Conservation (phyloP, 2,329 filamentous ascomycete genomes). For the Periconia sp. region DNA sequence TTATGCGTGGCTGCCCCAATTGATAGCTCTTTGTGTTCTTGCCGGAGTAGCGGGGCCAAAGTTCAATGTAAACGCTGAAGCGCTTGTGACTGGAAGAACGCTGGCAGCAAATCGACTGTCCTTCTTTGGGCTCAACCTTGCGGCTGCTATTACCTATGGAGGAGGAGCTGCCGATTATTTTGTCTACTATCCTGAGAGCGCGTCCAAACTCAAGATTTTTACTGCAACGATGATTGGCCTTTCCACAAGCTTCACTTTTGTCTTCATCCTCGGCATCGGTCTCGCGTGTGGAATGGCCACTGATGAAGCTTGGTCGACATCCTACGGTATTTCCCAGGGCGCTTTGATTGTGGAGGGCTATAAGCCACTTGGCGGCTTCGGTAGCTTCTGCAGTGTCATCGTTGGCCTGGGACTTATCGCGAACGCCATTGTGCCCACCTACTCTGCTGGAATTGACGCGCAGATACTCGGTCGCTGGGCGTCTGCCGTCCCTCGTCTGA, state of each 20-base stretch:
- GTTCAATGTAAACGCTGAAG: constrained; percentile 58
- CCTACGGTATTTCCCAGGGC: constrained; percentile 62
- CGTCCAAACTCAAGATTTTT: constrained; percentile 58
- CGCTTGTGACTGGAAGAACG: constrained; percentile 54
- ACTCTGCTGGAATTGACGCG: constrained; percentile 67
- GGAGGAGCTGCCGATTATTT: constrained; percentile 68
- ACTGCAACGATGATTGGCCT: constrained; percentile 60
- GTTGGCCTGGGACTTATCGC: constrained; percentile 65
- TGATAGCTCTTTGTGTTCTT: constrained; percentile 62
- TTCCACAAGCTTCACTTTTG: constrained; percentile 60
- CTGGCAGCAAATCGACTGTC: constrained; percentile 62
- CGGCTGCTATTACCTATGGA: constrained; percentile 65
- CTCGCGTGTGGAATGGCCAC: constrained; percentile 60
- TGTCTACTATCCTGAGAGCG: constrained; percentile 63
- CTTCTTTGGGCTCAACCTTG: constrained; percentile 70
- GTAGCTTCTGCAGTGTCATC: constrained; percentile 67
- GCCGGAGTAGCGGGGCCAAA: constrained; percentile 62
- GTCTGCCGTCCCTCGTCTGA: constrained; percentile 60
- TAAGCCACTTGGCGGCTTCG: constrained; percentile 61
- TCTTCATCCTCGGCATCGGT: constrained; percentile 63
- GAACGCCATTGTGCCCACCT: constrained; percentile 65
- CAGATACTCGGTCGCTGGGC: constrained; percentile 65
- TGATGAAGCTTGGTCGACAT: constrained; percentile 57
- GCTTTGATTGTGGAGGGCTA: constrained; percentile 67
- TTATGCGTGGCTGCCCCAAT: constrained; percentile 66